Conservation (phyloP, 768 basidiomycete genomes). For the Tylopilus rubrobrunneus region DNA sequence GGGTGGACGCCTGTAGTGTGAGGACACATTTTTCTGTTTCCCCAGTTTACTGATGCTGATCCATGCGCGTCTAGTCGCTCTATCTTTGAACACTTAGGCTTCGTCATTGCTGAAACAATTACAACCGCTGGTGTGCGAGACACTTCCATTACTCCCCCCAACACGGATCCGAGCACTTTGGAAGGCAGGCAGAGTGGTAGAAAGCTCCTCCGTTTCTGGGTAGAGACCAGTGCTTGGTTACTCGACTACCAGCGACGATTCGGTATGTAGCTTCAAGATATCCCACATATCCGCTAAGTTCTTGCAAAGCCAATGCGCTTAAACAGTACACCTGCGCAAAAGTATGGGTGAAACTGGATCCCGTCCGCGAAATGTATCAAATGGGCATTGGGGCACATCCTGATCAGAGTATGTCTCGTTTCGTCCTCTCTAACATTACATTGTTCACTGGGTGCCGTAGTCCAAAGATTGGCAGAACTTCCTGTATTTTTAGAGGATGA, state of each 20-base stretch:
- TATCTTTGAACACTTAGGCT: constrained; percentile 43
- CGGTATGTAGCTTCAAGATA: constrained; percentile 30
- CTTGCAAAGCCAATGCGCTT: constrained; percentile 40
- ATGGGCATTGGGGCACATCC: constrained; percentile 71
- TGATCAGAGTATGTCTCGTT: constrained; percentile 57
- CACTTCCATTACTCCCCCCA: constrained; percentile 49
- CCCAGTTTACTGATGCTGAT: constrained; percentile 9
- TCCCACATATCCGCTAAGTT: constrained; percentile 9
- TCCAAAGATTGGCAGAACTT: constrained; percentile 51
- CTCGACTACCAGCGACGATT: constrained; percentile 50
- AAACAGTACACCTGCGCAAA: constrained; percentile 40
- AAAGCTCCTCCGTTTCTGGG: constrained; percentile 75
- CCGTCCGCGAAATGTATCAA: constrained; percentile 69
- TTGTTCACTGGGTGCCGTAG: constrained; percentile 31
- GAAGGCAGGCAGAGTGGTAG: constrained; percentile 51
- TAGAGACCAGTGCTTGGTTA: constrained; percentile 69
- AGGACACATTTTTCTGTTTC: constrained; percentile 23
- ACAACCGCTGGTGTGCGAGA: constrained; percentile 33
- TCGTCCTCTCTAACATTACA: neutral
- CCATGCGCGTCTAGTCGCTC: constrained; percentile 27
- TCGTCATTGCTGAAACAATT: constrained; percentile 24
- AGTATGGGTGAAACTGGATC: constrained; percentile 51
- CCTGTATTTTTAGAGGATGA: constrained; percentile 39
- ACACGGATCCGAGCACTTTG: constrained; percentile 42
- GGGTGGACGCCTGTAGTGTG: constrained; percentile 65